Percentiles rank a stretch among this genome's conserved stretches.
Evolutionary conservation across 306 rosid species (phyloP).

Genomic region (Cicer judaicum): DNA sequence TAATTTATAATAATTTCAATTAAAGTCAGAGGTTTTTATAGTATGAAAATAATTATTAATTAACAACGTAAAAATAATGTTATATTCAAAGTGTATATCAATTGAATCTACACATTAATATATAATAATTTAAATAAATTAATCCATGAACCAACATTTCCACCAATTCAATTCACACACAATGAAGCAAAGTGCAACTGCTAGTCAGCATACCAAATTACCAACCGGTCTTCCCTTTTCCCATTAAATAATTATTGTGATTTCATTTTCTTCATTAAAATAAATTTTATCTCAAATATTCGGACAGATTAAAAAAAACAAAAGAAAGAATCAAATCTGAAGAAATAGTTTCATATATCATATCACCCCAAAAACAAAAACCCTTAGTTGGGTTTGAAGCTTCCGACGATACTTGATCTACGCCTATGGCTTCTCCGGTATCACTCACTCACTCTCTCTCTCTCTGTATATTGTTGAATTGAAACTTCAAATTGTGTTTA

Average conservation of each 20-base stretch:
- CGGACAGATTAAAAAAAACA: background rate
- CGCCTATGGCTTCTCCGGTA: constrained; percentile 85
- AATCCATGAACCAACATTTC: too few relatives aligned
- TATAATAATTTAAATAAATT: too few relatives aligned
- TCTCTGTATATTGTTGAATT: background rate
- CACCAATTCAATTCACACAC: background rate
- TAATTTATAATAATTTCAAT: too few relatives aligned
- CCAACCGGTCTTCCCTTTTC: background rate
- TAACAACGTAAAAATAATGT: too few relatives aligned
- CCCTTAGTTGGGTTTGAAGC: constrained; percentile 39
- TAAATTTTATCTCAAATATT: background rate
- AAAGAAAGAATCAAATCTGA: constrained; percentile 25
- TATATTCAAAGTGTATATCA: too few relatives aligned
- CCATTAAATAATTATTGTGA: background rate
- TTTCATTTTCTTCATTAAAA: background rate
- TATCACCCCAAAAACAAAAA: constrained; percentile 34
- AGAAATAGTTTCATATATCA: background rate
- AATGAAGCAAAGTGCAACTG: background rate
- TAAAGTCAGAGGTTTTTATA: too few relatives aligned
- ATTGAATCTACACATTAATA: too few relatives aligned
- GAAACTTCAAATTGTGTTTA: constrained; percentile 1
- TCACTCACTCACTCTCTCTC: constrained; percentile 31
- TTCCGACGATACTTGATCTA: constrained; percentile 48
- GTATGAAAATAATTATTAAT: too few relatives aligned
- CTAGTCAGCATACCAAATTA: constrained; percentile 14